phyloP scores from a whole-genome alignment of 1,284 basidiomycete genomes.

The Cutaneotrichosporon arboriforme region DNA sequence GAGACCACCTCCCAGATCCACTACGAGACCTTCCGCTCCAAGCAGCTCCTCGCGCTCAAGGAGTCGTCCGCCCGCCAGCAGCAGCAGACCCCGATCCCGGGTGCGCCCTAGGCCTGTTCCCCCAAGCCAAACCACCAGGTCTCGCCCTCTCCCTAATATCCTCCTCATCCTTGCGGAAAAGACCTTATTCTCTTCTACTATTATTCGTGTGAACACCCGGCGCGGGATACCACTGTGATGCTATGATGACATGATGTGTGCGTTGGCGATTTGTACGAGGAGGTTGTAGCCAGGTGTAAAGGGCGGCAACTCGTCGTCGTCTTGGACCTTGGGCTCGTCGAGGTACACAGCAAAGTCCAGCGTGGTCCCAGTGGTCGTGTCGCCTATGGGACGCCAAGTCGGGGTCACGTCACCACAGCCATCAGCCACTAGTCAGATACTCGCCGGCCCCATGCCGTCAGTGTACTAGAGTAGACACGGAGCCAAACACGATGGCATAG shows the following conservation, averaged over 20 bases:
- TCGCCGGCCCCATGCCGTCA: too few relatives aligned
- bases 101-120: slow-evolving; percentile 1
- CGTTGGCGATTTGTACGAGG: too few relatives aligned
- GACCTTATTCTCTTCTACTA: slow-evolving; percentile 4
- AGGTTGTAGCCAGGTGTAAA: too few relatives aligned
- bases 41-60: slow-evolving; percentile 60
- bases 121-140: background rate
- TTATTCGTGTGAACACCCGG: slow-evolving; percentile 5
- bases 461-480: too few relatives aligned
- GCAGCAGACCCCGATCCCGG: slow-evolving; percentile 15
- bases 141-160: background rate
- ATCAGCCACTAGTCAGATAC: too few relatives aligned
- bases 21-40: slow-evolving; percentile 98
- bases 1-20: slow-evolving; percentile 98
- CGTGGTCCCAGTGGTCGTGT: too few relatives aligned
- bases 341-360: too few relatives aligned
- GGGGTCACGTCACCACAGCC: too few relatives aligned
- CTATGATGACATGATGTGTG: slow-evolving; percentile 13
- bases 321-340: too few relatives aligned
- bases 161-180: background rate
- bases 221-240: slow-evolving; percentile 14
- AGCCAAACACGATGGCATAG: too few relatives aligned
- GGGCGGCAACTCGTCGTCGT: too few relatives aligned
- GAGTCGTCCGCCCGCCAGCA: slow-evolving; percentile 46
- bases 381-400: too few relatives aligned